These are phyloP conservation scores for Lepidopterella palustris DNA, from an alignment of 495 filamentous ascomycete genomes.

Conservation along the genomic window DNA sequence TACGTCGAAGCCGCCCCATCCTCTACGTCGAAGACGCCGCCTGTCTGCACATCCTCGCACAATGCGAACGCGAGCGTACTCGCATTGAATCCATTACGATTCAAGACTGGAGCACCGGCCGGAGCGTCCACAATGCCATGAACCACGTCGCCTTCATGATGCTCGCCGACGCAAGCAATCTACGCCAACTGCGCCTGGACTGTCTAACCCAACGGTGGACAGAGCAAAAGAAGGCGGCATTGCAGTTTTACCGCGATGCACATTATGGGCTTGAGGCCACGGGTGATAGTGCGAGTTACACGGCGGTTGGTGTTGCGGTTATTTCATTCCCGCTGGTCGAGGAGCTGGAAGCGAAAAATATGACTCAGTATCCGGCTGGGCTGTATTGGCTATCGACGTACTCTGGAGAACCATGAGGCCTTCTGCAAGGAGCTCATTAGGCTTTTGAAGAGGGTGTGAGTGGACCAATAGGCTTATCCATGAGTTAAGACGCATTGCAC, in stretches of 20 bases:
- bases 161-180: slow-evolving; percentile 26
- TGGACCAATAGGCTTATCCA: not conserved
- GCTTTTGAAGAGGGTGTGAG: not conserved
- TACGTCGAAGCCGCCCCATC: slow-evolving; percentile 25
- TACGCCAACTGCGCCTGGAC: slow-evolving; percentile 23
- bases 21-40: slow-evolving; percentile 31
- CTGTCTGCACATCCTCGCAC: slow-evolving; percentile 29
- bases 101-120: slow-evolving; percentile 12
- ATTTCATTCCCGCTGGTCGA: slow-evolving; percentile 11
- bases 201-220: slow-evolving; percentile 7
- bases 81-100: slow-evolving; percentile 27
- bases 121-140: slow-evolving; percentile 21
- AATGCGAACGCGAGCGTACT: slow-evolving; percentile 18
- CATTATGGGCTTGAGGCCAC: slow-evolving; percentile 30
- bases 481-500: too few species aligned
- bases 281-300: slow-evolving; percentile 14
- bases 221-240: slow-evolving; percentile 14
- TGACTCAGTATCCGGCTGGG: not conserved
- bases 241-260: slow-evolving; percentile 27
- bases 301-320: slow-evolving; percentile 26
- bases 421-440: slow-evolving; percentile 9
- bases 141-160: slow-evolving; percentile 26
- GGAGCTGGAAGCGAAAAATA: not conserved
- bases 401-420: not conserved
- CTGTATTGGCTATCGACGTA: not conserved